Evolutionary conservation across 345 rosid species (phyloP).

Genomic region (Anastatica hierochuntica): DNA sequence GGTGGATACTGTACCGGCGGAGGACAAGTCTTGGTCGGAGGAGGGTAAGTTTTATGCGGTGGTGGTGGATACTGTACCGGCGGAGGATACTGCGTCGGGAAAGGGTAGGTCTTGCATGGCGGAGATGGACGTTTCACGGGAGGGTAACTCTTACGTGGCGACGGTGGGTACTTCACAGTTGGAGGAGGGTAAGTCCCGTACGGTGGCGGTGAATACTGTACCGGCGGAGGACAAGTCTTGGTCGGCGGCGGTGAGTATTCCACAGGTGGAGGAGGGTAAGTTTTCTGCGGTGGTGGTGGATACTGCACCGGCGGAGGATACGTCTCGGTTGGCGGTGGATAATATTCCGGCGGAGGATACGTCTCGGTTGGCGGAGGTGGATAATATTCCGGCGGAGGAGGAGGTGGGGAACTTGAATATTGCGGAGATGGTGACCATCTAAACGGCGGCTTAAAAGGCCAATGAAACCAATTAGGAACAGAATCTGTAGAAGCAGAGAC

Average conservation of each 20-base stretch:
- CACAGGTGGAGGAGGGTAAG: neutral
- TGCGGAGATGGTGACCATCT: constrained; percentile 14
- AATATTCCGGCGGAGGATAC: neutral
- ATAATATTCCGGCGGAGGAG: neutral
- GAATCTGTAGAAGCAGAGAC: constrained; percentile 1
- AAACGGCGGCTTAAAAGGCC: neutral
- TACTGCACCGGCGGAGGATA: neutral
- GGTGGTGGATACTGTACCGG: neutral
- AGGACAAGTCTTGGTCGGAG: neutral
- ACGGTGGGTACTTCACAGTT: too few relatives aligned
- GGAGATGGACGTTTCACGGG: too few relatives aligned
- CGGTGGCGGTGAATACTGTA: too few relatives aligned
- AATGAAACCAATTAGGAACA: neutral
- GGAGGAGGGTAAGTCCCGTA: too few relatives aligned
- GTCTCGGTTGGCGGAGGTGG: neutral
- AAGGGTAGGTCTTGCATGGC: neutral
- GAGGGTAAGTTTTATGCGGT: neutral
- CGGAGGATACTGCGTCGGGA: neutral
- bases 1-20: too few relatives aligned
- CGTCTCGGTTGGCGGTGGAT: neutral
- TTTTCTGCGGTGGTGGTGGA: neutral
- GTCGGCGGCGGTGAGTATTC: neutral
- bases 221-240: neutral
- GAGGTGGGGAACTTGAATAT: neutral
- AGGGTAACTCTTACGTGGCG: too few relatives aligned